Base-by-base conservation (phyloP, 2,329 filamentous ascomycete species). In the Zalaria obscura region DNA sequence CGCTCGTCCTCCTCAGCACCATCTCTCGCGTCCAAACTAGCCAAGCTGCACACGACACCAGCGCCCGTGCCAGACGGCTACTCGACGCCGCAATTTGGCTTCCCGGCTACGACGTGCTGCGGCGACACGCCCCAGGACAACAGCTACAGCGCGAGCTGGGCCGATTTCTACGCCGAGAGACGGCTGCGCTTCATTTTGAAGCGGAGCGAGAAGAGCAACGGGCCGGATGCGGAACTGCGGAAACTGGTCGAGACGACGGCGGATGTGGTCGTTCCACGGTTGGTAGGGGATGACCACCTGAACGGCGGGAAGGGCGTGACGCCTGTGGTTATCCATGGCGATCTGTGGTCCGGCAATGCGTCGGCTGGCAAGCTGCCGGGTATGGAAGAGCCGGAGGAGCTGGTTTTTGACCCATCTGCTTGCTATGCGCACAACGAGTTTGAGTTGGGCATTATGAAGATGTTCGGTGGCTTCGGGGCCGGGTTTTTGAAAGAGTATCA, bases 291-390 rank as follows among this genome's bases (percentile, higher is more conserved):
- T 40, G 69, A 64, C 0, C 75, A 78, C 54, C 59, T 93, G 7
- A 76, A 73, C 34, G 65, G 64, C 45, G 70, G 72, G 3, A 64
- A 74, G 38, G 72, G 70, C 0, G 69, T 91, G 26, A 66, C 58
- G n/a, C 86, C 88, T 0, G 87, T 91, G 0, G 73, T 93, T 4
- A 69, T 94, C 0, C 89, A 96, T 55, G 89, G 89, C 1, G 88
- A 95, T 63, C 61, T 95, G n/a, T 95, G 89, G 89, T 83, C 78
- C 48, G 89, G 89, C 0, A 95, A 95, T 59, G 76, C 82, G 39
- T 75, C 76, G 7, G 61, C 66, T 3, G 87, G 82, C 0, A 67
- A 66, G 35, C 79, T 93, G 40, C 66, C 66, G 3, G 61, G 65
- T 1, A 61, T 62, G 33, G 68, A 69, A 0, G 69, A 66, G 1